Evolutionary conservation across 257 asterid species (phyloP), one percentile per base, ranked within the genome.

Genomic region (Leonotis leonurus): DNA sequence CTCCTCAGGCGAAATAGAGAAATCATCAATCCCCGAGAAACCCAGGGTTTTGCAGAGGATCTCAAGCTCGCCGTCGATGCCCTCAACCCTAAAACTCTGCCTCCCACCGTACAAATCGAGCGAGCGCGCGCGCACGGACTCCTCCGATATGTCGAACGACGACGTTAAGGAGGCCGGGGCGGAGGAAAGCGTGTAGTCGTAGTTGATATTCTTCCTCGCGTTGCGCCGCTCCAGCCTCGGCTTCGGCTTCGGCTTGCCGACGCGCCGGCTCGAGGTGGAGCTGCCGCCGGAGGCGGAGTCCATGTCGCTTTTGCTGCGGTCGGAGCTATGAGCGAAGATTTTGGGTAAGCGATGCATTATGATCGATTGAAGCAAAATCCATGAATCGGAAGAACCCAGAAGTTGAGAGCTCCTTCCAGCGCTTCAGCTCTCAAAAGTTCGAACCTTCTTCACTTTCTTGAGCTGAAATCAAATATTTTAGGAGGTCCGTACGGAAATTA

Each of bases 11-110:
- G 88, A 60, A 16, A 92, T 92, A 25, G 72, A 77, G 6, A 92
- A 86, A 69, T 89, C 97, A 4, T 83, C 97, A 39, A 86, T 81
- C 14, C 94, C 92, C 33, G 90, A 73, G 66, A 91, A 74, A n/a
- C 99, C 96, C 33, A 89, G 73, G 40, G 65, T 66, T 33, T 61
- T 68, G 69, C 87, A 81, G 25, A 83, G 26, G 12, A 66, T 51
- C 1, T 86, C 87, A 24, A 87, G 66, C 57, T 86, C 96, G 20
- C 84, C 95, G 24, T 78, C 80, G 29, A 57, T 17, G 0, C 97
- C 99, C 16, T 77, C 83, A 30, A 92, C 55, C 22, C 99, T 80
- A 22, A 86, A 83, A 78, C 95, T 88, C 56, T 80, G 81, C 70
- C 70, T 58, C 65, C 81, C 82, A 6, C 69, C 71, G 73, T 56